Base-by-base conservation (phyloP, 306 rosid genomes). In the Vigna unguiculata region DNA sequence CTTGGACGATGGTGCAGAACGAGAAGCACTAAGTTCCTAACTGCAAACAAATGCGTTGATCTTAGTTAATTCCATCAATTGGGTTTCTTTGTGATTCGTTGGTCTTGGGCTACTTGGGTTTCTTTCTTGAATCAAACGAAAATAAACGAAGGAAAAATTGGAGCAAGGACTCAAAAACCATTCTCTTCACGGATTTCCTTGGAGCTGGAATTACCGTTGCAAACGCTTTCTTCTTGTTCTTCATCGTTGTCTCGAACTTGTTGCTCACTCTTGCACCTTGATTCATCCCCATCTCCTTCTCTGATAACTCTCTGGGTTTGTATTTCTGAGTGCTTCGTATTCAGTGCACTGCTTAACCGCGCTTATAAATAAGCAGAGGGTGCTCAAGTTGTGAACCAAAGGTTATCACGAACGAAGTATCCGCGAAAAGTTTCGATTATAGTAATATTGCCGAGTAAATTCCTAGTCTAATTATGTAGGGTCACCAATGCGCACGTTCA, bases 101-200 rank as follows among this genome's bases (percentile, higher is more conserved):
- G 30, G 0, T 40, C 51, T 40, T 40, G 45, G 69, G 3, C 63
- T 5, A 57, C 66, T 15, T 59, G 21, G 11, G 43, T 59, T 28
- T 59, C 43, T 59, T 16, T 6, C 67, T 60, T 60, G 7, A 5
- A 60, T 32, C 45, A 17, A 17, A 5, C 13, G 51, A 20, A 32
- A 69, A 76, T 47, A 53, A 60, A 71, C 28, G 21, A 48, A 32
- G 13, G 2, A 79, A 0, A 65, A 28, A 14, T 78, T 55, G 13
- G 16, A 60, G 2, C 13, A 60, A 0, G 67, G 45, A 60, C 67
- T 60, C 67, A 32, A 60, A 60, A 30, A 30, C 7, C 81, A 85
- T 78, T 40, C 51, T 76, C 79, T 87, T 87, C 32, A 87, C 90
- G 15, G 38, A 79, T 69, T 25, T 80, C 57, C 87, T 83, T 15